Base-by-base conservation (phyloP, 345 rosid genomes). In the Brassica nigra region DNA sequence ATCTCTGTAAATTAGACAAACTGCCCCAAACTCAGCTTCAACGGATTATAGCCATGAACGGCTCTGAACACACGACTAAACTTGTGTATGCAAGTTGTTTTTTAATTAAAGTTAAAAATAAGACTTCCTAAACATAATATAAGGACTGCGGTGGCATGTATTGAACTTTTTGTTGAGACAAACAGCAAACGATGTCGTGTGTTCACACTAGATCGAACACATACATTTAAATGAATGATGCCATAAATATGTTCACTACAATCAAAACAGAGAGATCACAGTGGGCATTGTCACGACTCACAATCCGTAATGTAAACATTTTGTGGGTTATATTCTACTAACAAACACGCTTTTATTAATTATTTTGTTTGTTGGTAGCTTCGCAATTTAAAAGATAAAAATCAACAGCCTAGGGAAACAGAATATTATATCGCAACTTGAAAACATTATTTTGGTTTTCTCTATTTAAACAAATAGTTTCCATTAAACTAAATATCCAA, bases 351-450 rank as follows among this genome's bases (percentile, higher is more conserved):
- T 62, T 78, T 8, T 29, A 12, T 58, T 59, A 67, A 78, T 66
- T 67, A 73, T 79, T 79, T 66, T 14, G 73, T 67, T 79, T 73
- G 69, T 73, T 59, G 78, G 55, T 39, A 30, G 73, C 55, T 66
- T 66, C 42, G 33, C 2, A 52, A 27, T 66, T 28, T 5, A 20
- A 34, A 67, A 66, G 39, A 44, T 54, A 20, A 12, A 33, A 39
- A 71, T 6, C 12, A 73, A 42, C 14, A 57, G 42, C 77, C 66
- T 3, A 7, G 8, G 20, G 3, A 14, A 49, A 49, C 16, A 5
- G 1, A 42, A 42, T 30, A 44, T 66, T 66, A 54, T 16, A 79
- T 44, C 47, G 27, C 70, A 79, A 73, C 44, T 67, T 73, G 74
- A 14, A 27, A 42, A 58, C 76, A 66, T 57, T 73, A 5, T 6